Conservation (phyloP, 192 early-diverging fungal genomes). For the Mortierella claussenii region DNA sequence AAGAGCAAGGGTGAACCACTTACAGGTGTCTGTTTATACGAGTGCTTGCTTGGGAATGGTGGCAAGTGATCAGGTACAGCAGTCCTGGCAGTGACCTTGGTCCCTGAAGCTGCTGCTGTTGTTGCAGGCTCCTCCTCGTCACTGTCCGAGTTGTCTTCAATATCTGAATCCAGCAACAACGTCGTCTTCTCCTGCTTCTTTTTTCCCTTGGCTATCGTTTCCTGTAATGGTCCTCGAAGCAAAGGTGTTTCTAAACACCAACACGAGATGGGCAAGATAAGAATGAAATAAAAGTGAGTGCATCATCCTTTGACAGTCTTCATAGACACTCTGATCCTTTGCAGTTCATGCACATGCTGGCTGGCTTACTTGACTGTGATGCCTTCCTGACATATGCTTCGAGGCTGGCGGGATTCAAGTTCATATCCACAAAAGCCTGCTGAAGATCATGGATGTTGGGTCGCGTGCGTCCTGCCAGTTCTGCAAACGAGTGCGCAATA, state of each 20-base stretch:
- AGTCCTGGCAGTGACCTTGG: conserved; percentile 45
- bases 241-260: conserved; percentile 25
- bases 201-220: conserved; percentile 33
- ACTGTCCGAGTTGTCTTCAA: conserved; percentile 52
- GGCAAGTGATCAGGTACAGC: conserved; percentile 63
- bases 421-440: conserved; percentile 55
- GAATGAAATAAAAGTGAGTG: no score
- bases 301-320: no score
- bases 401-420: conserved; percentile 49
- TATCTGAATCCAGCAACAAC: conserved; percentile 34
- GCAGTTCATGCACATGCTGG: no score
- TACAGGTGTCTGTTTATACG: conserved; percentile 67
- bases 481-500: conserved; percentile 59
- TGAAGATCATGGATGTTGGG: conserved; percentile 63
- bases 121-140: conserved; percentile 39
- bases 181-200: conserved; percentile 28
- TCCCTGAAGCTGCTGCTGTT: conserved; percentile 5
- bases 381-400: conserved; percentile 46
- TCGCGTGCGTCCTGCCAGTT: conserved; percentile 60
- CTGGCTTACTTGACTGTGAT: conserved; percentile 43
- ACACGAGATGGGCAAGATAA: not conserved
- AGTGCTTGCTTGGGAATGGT: conserved; percentile 65
- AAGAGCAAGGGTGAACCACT: conserved; percentile 1
- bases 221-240: conserved; percentile 39
- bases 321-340: no score